These are phyloP conservation scores for Paracorniculantispora psalliotae DNA, from an alignment of 2,329 filamentous ascomycete species.

Conservation along the genomic window DNA sequence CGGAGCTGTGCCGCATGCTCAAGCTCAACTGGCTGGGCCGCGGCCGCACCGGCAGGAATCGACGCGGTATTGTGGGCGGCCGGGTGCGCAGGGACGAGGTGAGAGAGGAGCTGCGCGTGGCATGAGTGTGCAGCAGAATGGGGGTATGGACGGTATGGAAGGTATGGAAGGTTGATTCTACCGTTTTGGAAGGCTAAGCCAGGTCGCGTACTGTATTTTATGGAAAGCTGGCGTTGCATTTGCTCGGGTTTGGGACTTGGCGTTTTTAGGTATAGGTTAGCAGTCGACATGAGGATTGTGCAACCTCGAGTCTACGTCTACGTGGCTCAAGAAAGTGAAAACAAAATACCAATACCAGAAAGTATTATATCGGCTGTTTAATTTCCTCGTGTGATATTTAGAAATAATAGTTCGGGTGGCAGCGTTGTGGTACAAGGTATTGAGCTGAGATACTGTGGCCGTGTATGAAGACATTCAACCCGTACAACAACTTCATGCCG, in stretches of 20 bases:
- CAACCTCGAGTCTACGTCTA: too few species aligned
- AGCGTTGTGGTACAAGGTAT: too few species aligned
- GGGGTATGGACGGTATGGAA: not conserved
- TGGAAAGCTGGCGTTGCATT: not conserved
- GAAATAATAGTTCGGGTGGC: too few species aligned
- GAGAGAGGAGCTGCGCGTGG: constrained; percentile 38
- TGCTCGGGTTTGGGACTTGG: not conserved
- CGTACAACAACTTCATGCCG: too few species aligned
- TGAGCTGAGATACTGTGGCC: too few species aligned
- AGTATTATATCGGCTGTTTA: too few species aligned
- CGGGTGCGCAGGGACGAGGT: constrained; percentile 44
- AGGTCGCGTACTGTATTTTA: not conserved
- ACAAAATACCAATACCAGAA: too few species aligned
- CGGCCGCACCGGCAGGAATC: constrained; percentile 81
- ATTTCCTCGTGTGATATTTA: too few species aligned
- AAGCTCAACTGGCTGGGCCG: constrained; percentile 97
- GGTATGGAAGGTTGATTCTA: too few species aligned
- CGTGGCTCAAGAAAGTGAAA: too few species aligned
- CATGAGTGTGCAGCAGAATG: constrained; percentile 16
- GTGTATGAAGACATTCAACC: too few species aligned
- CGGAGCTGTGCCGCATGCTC: constrained; percentile 76
- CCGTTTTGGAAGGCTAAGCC: too few species aligned
- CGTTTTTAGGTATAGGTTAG: constrained; percentile 6
- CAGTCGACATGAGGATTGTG: not conserved
- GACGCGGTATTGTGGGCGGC: constrained; percentile 80